Evolutionary conservation across 2,329 filamentous ascomycete genomes (phyloP), one percentile per base, ranked within the genome.

Genomic region (Emmonsiellopsis sp.): DNA sequence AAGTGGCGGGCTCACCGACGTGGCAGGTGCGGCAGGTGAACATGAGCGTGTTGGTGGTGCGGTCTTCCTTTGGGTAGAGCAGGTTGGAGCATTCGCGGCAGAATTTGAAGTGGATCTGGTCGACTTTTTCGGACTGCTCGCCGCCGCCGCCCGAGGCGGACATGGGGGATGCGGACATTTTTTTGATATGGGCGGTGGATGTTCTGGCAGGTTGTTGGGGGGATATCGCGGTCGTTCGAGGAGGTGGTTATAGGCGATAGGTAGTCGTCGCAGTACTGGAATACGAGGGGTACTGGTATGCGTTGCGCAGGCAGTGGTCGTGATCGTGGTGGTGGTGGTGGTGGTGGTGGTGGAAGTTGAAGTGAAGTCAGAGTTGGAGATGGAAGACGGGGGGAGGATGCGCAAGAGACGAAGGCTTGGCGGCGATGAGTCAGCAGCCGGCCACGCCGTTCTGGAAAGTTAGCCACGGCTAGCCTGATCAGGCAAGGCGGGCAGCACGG

Each of bases 11-110:
- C 69, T 95, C 90, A 64, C 86, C 88, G 74, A 89, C 95, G 67
- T 90, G 85, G 76, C 93, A 98, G 54, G 91, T 96, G 63, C 92
- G 88, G 78, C 93, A 98, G 59, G 89, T 90, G 74, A 94, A 98
- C 77, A 95, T 86, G 62, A 98, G 84, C 65, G 84, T 85, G 75
- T 88, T 88, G 57, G 83, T 84, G 57, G 85, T 79, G 58, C 86
- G 84, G 73, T 98, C 90, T 77, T 98, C 94, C 74, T 94, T 93
- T 50, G 93, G 93, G 68, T 97, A 97, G 53, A 98, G 79, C 81
- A 98, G 87, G 79, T 98, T 98, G 64, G 91, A 95, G 76, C 93
- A 98, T 79, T 98, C 93, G 63, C 89, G 90, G 78, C 93, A 98
- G 80, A 98, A 98, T 66, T 89, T 86, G 74, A 97, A 98, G 47